Evolutionary conservation across 331 rosid genomes (phyloP).

Genomic region (Telfairia occidentalis): DNA sequence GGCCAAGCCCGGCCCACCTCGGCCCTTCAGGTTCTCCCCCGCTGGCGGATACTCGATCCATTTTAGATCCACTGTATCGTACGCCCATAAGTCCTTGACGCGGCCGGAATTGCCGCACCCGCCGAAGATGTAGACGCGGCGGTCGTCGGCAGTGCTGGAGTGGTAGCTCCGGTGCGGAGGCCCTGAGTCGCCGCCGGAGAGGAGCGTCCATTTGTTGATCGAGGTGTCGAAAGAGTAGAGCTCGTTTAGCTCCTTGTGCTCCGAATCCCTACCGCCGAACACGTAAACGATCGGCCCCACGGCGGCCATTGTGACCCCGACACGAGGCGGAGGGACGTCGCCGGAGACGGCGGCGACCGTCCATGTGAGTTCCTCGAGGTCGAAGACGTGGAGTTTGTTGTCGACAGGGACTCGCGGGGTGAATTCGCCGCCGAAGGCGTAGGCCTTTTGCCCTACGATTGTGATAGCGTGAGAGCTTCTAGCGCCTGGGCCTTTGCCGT

Average conservation of each 20-base stretch:
- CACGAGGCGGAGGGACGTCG: constrained; percentile 69
- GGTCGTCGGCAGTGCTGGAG: constrained; percentile 40
- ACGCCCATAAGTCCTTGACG: constrained; percentile 87
- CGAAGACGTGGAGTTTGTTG: constrained; percentile 53
- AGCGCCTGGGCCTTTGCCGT: constrained; percentile 62
- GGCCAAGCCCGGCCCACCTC: constrained; percentile 73
- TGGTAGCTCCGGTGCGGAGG: constrained; percentile 84
- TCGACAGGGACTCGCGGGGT: constrained; percentile 82
- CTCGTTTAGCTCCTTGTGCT: constrained; percentile 66
- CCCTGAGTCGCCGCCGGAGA: constrained; percentile 41
- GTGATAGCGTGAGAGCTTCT: constrained; percentile 88
- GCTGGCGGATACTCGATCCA: constrained; percentile 59
- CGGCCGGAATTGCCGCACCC: constrained; percentile 74
- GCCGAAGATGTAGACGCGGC: constrained; percentile 46
- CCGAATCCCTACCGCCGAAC: constrained; percentile 78
- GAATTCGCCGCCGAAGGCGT: constrained; percentile 81
- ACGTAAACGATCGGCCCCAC: constrained; percentile 57
- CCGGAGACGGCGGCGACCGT: constrained; percentile 40
- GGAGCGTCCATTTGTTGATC: constrained; percentile 52
- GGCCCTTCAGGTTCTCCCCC: constrained; percentile 40
- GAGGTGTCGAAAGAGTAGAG: constrained; percentile 64
- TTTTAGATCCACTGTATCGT: constrained; percentile 37
- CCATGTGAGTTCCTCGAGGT: constrained; percentile 57
- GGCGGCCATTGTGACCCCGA: constrained; percentile 63
- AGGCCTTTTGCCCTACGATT: constrained; percentile 54